Evolutionary conservation across 345 rosid species (phyloP).

Genomic region (Erucastrum elatum): DNA sequence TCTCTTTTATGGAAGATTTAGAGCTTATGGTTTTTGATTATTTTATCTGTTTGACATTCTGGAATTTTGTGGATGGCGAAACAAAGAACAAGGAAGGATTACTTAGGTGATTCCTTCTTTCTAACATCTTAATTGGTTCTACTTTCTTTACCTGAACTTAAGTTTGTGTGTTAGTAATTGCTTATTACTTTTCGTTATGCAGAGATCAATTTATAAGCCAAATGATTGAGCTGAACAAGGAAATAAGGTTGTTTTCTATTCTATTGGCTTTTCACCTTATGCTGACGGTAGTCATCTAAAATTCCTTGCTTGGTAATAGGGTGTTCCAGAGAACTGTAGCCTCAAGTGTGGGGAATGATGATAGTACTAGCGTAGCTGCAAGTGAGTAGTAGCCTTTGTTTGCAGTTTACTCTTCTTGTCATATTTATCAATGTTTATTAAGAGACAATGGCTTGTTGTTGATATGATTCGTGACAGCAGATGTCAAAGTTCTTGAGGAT

Average conservation of each 20-base stretch:
- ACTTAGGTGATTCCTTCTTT: slow-evolving; percentile 46
- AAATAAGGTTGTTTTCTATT: slow-evolving; percentile 54
- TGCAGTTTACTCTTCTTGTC: background rate
- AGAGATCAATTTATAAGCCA: slow-evolving; percentile 69
- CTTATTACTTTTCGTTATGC: slow-evolving; percentile 24
- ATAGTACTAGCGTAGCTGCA: slow-evolving; percentile 31
- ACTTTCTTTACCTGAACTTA: background rate
- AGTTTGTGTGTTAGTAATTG: background rate
- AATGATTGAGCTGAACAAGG: slow-evolving; percentile 58
- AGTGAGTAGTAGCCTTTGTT: slow-evolving; percentile 37
- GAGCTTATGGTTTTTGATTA: slow-evolving; percentile 2
- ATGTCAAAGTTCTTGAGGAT: slow-evolving; percentile 29
- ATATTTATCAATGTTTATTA: background rate
- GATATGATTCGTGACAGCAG: slow-evolving; percentile 19
- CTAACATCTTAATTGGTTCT: background rate
- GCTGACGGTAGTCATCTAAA: background rate
- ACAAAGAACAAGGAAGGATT: slow-evolving; percentile 53
- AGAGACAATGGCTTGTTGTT: slow-evolving; percentile 1
- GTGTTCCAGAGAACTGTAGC: slow-evolving; percentile 38
- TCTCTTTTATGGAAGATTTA: background rate
- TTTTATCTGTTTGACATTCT: background rate
- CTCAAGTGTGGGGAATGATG: slow-evolving; percentile 27
- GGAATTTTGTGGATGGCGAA: slow-evolving; percentile 11
- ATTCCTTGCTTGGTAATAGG: slow-evolving; percentile 31
- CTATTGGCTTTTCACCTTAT: background rate